A percentile compares a stretch with the other conserved stretches of the same genome.
These are phyloP conservation scores for Fusarium poae DNA, from an alignment of 2,329 filamentous ascomycete species.

Conservation along the genomic window DNA sequence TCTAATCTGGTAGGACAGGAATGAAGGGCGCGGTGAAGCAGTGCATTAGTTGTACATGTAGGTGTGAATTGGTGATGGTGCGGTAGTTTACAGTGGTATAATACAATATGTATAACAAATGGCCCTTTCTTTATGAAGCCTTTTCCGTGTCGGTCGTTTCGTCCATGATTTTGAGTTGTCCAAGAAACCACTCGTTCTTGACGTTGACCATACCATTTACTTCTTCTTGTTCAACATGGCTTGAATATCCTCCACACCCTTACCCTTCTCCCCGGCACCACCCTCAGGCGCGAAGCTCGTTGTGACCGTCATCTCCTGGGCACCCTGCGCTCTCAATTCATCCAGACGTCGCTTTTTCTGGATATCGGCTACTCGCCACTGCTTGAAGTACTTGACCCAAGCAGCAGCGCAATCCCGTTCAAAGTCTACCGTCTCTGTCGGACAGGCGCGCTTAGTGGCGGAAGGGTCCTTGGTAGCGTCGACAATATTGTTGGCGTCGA, in stretches of 20 bases:
- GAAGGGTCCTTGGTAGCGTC: constrained; percentile 68
- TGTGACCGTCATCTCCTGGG: constrained; percentile 67
- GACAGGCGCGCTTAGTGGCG: constrained; percentile 57
- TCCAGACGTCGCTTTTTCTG: constrained; percentile 85
- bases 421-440: constrained; percentile 67
- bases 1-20: constrained; percentile 19
- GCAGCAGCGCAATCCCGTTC: constrained; percentile 88
- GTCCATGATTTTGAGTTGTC: constrained; percentile 4
- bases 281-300: constrained; percentile 55
- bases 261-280: constrained; percentile 49
- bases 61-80: constrained; percentile 35
- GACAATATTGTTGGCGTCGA: constrained; percentile 84
- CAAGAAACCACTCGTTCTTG: neutral
- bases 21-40: constrained; percentile 9
- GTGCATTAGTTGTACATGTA: constrained; percentile 24
- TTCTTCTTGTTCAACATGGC: constrained; percentile 56
- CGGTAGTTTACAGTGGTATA: constrained; percentile 41
- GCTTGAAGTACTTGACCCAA: constrained; percentile 99
- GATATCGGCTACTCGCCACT: constrained; percentile 91
- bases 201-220: constrained; percentile 13
- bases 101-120: constrained; percentile 39
- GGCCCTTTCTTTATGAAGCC: constrained; percentile 14
- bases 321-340: constrained; percentile 79
- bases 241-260: constrained; percentile 56
- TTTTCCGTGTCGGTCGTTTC: constrained; percentile 18